phyloP scores from a whole-genome alignment of 371 early-diverging fungal genomes.

The Dinochytrium kinnereticum region DNA sequence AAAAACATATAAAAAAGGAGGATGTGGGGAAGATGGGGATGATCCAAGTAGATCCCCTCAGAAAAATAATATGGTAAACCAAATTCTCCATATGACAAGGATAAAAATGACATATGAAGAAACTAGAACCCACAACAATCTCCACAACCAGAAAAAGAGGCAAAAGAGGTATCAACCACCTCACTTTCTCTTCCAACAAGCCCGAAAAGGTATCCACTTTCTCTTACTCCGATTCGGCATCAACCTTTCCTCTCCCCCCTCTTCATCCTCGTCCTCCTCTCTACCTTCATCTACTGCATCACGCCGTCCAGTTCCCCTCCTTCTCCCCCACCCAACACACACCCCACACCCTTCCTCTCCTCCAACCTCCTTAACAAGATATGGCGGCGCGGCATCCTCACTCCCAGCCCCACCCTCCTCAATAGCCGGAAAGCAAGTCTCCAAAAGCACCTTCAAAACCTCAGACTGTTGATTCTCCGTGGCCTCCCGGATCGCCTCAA shows the following conservation, averaged over 20 bases:
- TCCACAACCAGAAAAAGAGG: no score
- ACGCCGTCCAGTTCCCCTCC: not conserved
- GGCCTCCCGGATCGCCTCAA: not conserved
- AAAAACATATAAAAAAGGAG: no score
- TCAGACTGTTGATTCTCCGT: not conserved
- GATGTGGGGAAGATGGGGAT: no score
- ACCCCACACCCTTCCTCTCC: not conserved
- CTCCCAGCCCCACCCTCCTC: not conserved
- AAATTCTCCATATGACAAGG: no score
- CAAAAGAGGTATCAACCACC: no score
- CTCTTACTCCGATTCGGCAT: not conserved
- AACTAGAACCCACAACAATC: no score
- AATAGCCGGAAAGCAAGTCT: not conserved
- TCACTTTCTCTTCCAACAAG: not conserved
- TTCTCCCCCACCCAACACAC: not conserved
- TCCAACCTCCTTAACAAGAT: not conserved
- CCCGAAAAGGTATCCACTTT: not conserved
- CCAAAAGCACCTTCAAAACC: not conserved
- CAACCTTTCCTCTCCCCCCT: not conserved
- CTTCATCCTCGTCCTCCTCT: not conserved
- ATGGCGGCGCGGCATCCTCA: not conserved
- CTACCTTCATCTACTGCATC: not conserved
- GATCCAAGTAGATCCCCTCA: no score
- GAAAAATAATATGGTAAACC: no score
- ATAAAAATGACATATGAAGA: no score